Evolutionary conservation across 257 asterid genomes (phyloP).

Genomic region (Gynochthodes officinalis): DNA sequence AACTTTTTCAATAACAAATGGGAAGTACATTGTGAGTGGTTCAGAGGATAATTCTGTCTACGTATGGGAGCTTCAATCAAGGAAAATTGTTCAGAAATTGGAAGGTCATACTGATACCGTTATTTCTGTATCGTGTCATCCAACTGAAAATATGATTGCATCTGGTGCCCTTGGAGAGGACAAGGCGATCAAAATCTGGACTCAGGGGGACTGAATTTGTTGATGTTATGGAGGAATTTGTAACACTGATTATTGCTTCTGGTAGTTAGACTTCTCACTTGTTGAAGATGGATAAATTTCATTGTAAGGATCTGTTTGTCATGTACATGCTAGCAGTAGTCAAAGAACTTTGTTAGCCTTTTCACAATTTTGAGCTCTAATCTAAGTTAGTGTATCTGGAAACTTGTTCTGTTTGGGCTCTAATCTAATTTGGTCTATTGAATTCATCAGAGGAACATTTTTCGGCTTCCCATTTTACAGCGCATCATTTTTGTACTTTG

Average conservation of each 20-base stretch:
- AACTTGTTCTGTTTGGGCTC: not conserved
- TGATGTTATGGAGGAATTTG: not conserved
- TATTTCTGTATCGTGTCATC: constrained; percentile 78
- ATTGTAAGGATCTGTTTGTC: not conserved
- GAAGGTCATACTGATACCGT: constrained; percentile 91
- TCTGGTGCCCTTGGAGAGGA: constrained; percentile 83
- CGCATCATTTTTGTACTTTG: not conserved
- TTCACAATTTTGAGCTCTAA: not conserved
- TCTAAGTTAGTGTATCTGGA: not conserved
- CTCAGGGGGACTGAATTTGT: constrained; percentile 53
- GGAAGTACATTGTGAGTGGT: constrained; percentile 89
- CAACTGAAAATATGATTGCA: constrained; percentile 76
- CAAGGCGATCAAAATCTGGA: constrained; percentile 74
- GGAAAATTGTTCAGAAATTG: constrained; percentile 80
- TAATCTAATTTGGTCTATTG: too few species aligned
- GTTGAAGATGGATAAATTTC: not conserved
- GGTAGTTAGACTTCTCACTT: not conserved
- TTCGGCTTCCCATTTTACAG: too few species aligned
- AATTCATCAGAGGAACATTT: not conserved
- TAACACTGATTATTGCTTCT: not conserved
- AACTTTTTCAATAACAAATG: constrained; percentile 79
- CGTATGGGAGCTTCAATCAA: constrained; percentile 92
- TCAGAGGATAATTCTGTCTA: constrained; percentile 81
- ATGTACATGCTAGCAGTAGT: not conserved
- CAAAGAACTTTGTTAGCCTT: too few species aligned